These are phyloP conservation scores for Umbelopsis sp. DNA, from an alignment of 192 early-diverging fungal species.

Conservation along the genomic window DNA sequence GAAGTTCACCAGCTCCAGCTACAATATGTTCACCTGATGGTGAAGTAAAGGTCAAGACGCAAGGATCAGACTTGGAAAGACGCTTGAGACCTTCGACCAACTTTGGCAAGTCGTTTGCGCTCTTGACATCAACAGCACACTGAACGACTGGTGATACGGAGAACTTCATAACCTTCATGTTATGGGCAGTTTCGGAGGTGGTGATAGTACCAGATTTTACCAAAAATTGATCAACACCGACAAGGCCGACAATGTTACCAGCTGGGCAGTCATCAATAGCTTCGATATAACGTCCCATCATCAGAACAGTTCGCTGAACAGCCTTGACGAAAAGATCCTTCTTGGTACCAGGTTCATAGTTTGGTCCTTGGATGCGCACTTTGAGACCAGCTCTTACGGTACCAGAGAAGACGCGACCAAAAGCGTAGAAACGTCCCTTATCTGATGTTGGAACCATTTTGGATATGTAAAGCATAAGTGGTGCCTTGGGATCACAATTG, in stretches of 20 bases:
- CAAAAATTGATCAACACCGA: conserved; percentile 98
- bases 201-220: conserved; percentile 98
- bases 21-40: conserved; percentile 96
- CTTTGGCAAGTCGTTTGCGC: conserved; percentile 97
- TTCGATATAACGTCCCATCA: conserved; percentile 98
- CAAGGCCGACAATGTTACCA: conserved; percentile 97
- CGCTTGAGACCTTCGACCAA: conserved; percentile 99
- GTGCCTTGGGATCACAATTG: conserved; percentile 87
- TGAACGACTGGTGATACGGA: conserved; percentile 97
- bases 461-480: conserved; percentile 97
- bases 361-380: conserved; percentile 98
- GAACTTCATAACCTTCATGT: conserved; percentile 99
- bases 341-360: conserved; percentile 88
- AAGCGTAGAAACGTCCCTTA: conserved; percentile 98
- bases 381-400: conserved; percentile 93
- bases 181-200: conserved; percentile 89
- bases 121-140: conserved; percentile 95
- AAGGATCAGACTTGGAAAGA: conserved; percentile 98
- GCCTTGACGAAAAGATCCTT: conserved; percentile 91
- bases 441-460: conserved; percentile 99
- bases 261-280: conserved; percentile 97
- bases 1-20: conserved; percentile 98
- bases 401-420: conserved; percentile 99
- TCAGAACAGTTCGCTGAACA: conserved; percentile 96
- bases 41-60: conserved; percentile 85